Base-by-base conservation (phyloP, 139 green algal genomes). In the Volvox africanus region DNA sequence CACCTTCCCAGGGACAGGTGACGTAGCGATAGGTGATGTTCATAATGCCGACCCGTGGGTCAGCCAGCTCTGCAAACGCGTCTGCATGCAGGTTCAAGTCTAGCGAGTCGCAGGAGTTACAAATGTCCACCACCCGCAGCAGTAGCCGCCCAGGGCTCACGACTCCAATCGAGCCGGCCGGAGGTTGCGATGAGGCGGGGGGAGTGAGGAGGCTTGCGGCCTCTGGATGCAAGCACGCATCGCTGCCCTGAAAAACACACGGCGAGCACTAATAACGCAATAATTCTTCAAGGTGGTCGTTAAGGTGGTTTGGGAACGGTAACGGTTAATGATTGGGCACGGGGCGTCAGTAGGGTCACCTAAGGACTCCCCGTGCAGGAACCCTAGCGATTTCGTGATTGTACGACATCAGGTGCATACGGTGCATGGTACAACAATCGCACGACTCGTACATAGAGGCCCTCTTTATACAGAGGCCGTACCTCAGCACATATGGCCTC, bases 71-170 rank as follows among this genome's bases (percentile, higher is more conserved):
- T 33, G 86, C 73, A n/a, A 84, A 84, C 9, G 86, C 86, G 30
- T 77, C 37, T 26, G 61, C 55, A 76, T 91, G 87, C 61, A 91
- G 77, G 87, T 91, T 91, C 14, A 91, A 61, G 1, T 91, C 86
- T 55, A 90, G 86, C 30, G 86, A 44, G 30, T 44, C 73, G 86
- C 86, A 90, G 5, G n/a, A 73, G 50, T 37, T 14, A 69, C 86
- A 90, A 11, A 14, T 19, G 86, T 90, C 86, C 26, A 62, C 44
- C 17, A 90, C 86, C 0, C 1, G 11, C 71, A 90, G 71, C 50
- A 90, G 50, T 22, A 90, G 86, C n/a, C 73, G 73, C 20, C 86
- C 86, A 16, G 71, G 71, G 37, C 28, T 30, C 13, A 89, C 21
- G 17, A 80, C 33, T 21, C n/a, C 20, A 17, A 24, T 21, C 33